Base-by-base conservation (phyloP, 2,329 filamentous ascomycete species). In the Cladosporium cucumerinum region DNA sequence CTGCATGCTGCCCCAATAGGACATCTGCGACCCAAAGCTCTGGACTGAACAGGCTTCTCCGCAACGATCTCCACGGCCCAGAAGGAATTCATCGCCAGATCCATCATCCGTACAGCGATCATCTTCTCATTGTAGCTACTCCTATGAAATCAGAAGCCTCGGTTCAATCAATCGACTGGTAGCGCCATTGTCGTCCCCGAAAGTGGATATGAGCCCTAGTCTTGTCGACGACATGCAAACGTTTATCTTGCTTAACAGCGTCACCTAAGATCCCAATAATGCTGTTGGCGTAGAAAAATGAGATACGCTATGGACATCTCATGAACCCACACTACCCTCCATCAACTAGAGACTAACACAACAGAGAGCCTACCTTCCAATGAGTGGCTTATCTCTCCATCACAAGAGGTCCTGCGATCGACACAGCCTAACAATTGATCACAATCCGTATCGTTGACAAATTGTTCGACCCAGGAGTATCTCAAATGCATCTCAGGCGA, bases 221-320 rank as follows among this genome's bases (percentile, higher is more conserved):
- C 25, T 23, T 25, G 36, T 30, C 21, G 18, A 34, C 21, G 48
- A 36, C 23, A 52, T 52, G 34, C 48, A 48, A 61, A 32, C 25
- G 16, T 7, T 30, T 43, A 28, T 34, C 6, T n/a, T 52, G 48
- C 48, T 52, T 54, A 61, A 61, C 30, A 34, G 16, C 48, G 30
- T 61, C 59, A 54, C 30, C 32, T 61, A 61, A 52, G 59, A 49
- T 18, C 14, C 21, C 16, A 51, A 43, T 14, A 54, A 18, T 28
- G 23, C 32, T 36, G 48, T 61, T 54, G 59, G 59, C 48, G 11
- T 39, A 23, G 28, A 23, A 18, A 18, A n/a, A 43, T 14, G 32
- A 61, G 59, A 52, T 52, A 61, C 59, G 59, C 59, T 61, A 52
- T 61, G 59, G 32, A 52, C 59, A n/a, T 32, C 58, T 25, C 23